phyloP scores from a whole-genome alignment of 176 grass and related monocot genomes.

The Oropetium thomaeum region DNA sequence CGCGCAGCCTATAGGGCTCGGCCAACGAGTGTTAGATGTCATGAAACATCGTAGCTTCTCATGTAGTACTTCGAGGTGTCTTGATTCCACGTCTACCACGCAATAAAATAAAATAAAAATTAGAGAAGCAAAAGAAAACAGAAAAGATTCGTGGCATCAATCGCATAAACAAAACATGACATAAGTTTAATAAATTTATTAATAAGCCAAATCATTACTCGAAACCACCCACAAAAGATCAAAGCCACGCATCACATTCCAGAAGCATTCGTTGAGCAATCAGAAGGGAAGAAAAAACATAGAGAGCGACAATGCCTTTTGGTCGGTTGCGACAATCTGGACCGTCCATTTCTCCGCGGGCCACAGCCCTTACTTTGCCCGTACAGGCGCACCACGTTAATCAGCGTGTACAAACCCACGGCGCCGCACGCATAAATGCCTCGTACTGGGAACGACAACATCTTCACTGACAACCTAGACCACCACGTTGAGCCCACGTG shows the following conservation, averaged over 20 bases:
- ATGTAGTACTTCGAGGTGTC: too few relatives aligned
- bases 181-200: too few relatives aligned
- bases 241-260: background rate
- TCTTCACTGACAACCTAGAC: background rate
- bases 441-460: too few relatives aligned
- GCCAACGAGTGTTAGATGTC: too few relatives aligned
- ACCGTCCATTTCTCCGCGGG: background rate
- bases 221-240: background rate
- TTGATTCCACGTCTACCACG: too few relatives aligned
- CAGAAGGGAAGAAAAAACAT: background rate
- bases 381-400: background rate
- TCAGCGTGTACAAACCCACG: constrained; percentile 24
- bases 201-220: too few relatives aligned
- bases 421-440: constrained; percentile 15
- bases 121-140: too few relatives aligned
- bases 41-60: too few relatives aligned
- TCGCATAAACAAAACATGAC: too few relatives aligned
- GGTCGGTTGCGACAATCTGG: background rate
- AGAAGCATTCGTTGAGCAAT: constrained; percentile 12
- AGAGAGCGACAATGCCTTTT: background rate
- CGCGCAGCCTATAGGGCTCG: too few relatives aligned
- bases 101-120: too few relatives aligned
- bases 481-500: background rate
- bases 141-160: too few relatives aligned
- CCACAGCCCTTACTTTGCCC: background rate